A percentile compares a stretch with the other conserved stretches of the same genome.
Conservation (phyloP, 75 land plant species). For the Cunninghamia lanceolata region DNA sequence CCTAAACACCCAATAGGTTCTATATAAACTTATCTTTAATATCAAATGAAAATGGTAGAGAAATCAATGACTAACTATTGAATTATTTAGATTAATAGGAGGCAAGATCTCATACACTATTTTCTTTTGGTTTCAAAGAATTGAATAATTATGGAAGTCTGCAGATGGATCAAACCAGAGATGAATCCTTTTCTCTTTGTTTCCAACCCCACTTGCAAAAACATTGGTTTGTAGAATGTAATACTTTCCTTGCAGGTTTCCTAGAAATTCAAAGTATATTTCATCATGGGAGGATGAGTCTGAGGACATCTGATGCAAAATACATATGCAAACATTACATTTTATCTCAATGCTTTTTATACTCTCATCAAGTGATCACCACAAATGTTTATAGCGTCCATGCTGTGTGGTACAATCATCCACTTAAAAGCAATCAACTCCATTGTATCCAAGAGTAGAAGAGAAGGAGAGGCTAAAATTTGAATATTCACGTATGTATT, state of each 20-base stretch:
- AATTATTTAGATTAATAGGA: neutral
- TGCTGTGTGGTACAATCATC: too few species aligned
- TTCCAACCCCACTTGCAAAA: conserved; percentile 42
- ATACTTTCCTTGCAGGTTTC: conserved; percentile 33
- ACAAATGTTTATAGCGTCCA: too few species aligned
- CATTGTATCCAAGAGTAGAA: too few species aligned
- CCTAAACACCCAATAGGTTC: too few species aligned
- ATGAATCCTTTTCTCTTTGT: conserved; percentile 44
- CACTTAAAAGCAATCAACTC: too few species aligned
- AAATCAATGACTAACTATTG: neutral
- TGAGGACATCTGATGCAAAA: too few species aligned
- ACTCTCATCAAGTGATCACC: neutral
- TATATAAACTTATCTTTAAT: neutral
- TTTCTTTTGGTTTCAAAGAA: conserved; percentile 61
- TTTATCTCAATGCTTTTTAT: too few species aligned
- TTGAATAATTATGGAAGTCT: conserved; percentile 49
- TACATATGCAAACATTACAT: too few species aligned
- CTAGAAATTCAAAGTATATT: conserved; percentile 67
- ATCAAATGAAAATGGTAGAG: conserved; percentile 2
- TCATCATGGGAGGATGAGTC: conserved; percentile 46
- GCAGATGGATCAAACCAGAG: conserved; percentile 66
- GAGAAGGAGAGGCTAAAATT: too few species aligned
- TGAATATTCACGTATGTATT: too few species aligned
- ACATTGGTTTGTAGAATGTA: conserved; percentile 69
- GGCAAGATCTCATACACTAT: conserved; percentile 31